Base-by-base conservation (phyloP, 2,329 filamentous ascomycete species). In the Fusarium irregulare region DNA sequence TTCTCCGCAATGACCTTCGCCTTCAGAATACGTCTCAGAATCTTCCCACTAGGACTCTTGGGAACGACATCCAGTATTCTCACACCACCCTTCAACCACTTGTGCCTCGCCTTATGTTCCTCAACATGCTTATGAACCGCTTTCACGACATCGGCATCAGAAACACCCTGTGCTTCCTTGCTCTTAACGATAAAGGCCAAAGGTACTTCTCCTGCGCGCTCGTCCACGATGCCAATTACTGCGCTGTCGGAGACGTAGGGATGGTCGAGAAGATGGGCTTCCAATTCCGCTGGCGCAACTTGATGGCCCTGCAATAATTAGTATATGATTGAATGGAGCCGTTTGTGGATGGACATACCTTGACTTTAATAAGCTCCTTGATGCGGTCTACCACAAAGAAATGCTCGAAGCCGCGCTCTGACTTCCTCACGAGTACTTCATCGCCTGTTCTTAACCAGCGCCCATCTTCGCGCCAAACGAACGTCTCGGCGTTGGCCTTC, bases 381-480 rank as follows among this genome's bases (percentile, higher is more conserved):
- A 85, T 80, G 7, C 94, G 88, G 77, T 97, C 94, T 2, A 93
- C 91, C 60, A 98, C 91, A 76, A 93, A 91, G 51, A 97, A 78
- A 76, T 98, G 94, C 78, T 97, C 93, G 68, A 90, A 82, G 3
- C 93, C 93, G 2, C 83, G 82, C 0, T 87, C 85, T 9, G 88
- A 83, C 73, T 87, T 86, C 3, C 86, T 85, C 13, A 96, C 83
- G 6, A 95, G 83, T 0, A 91, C 93, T 77, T 97, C 93, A 74
- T 98, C 94, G 9, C 94, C 94, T 0, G 94, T 97, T 37, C 87
- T 88, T 84, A 97, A 88, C 88, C 93, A 96, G 64, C 89, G 81
- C 5, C 89, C 89, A 68, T 94, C 90, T 2, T 70, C 28, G 1
- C 30, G 66, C 70, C 81, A 83, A 0, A 89, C 76, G 75, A 93